These are phyloP conservation scores for Canavalia ensiformis DNA, from an alignment of 306 rosid genomes.

Conservation along the genomic window DNA sequence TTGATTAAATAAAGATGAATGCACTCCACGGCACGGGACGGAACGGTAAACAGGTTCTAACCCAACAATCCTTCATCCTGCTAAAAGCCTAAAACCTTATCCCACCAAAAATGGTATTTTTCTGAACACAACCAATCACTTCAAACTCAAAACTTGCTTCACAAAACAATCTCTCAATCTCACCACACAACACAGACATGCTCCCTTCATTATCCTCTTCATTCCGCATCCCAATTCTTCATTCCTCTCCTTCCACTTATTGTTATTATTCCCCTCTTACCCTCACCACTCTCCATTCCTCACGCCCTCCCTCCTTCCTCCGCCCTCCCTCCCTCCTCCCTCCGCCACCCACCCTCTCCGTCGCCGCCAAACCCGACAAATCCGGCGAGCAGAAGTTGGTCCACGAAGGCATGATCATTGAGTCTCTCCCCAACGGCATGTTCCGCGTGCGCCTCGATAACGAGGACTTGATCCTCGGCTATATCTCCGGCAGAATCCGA, in stretches of 20 bases:
- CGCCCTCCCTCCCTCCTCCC: conserved; percentile 21
- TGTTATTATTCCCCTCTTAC: background rate
- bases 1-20: too few relatives aligned
- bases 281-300: background rate
- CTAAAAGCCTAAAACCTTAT: background rate
- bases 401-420: conserved; percentile 61
- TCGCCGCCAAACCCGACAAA: conserved; percentile 52
- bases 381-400: conserved; percentile 62
- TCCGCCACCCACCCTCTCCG: background rate
- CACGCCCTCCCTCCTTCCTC: conserved; percentile 45
- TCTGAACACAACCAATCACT: background rate
- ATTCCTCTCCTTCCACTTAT: background rate
- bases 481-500: conserved; percentile 62
- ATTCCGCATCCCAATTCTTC: conserved; percentile 44
- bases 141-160: background rate
- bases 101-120: background rate
- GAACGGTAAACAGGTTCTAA: too few relatives aligned
- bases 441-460: conserved; percentile 64
- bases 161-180: background rate
- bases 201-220: conserved; percentile 40
- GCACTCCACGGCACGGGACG: too few relatives aligned
- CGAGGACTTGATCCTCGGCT: conserved; percentile 61
- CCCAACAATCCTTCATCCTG: too few relatives aligned
- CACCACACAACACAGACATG: conserved; percentile 24
- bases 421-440: conserved; percentile 68